Percentiles rank a stretch among this genome's conserved stretches.
Conservation (phyloP, 176 grass and related monocot species). For the Hyparrhenia diplandra region DNA sequence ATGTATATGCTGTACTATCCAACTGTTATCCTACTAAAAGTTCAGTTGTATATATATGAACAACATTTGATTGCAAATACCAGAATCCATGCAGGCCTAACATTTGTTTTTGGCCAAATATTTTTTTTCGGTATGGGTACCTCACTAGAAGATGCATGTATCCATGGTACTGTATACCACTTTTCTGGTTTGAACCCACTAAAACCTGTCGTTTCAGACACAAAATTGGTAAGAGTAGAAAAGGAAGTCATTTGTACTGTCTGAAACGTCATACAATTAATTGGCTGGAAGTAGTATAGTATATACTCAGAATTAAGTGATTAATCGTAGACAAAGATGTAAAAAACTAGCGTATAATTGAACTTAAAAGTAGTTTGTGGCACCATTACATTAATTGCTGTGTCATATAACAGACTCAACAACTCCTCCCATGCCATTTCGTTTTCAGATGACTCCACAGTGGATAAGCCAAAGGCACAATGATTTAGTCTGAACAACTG, state of each 20-base stretch:
- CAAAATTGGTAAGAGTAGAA: too few species aligned
- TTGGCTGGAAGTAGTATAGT: not conserved
- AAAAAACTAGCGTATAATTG: not conserved
- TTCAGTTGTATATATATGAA: not conserved
- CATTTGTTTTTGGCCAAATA: not conserved
- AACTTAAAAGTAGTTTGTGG: not conserved
- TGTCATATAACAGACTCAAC: not conserved
- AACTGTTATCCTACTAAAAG: not conserved
- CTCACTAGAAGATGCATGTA: too few species aligned
- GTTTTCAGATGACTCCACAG: not conserved
- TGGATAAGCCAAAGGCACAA: constrained; percentile 5
- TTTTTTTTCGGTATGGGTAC: too few species aligned
- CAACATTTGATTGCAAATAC: not conserved
- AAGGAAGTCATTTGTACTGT: not conserved
- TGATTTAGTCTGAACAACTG: not conserved
- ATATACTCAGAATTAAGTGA: too few species aligned
- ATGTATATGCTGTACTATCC: too few species aligned
- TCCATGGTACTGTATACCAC: not conserved
- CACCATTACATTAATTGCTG: not conserved
- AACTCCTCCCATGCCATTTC: not conserved
- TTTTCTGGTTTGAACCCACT: not conserved
- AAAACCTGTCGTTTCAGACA: not conserved
- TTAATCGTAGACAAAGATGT: not conserved
- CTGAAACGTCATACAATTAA: not conserved
- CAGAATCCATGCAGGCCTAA: not conserved